A percentile compares a stretch with the other conserved stretches of the same genome.
phyloP scores from a whole-genome alignment of 768 basidiomycete genomes.

The Megacollybia marginata region DNA sequence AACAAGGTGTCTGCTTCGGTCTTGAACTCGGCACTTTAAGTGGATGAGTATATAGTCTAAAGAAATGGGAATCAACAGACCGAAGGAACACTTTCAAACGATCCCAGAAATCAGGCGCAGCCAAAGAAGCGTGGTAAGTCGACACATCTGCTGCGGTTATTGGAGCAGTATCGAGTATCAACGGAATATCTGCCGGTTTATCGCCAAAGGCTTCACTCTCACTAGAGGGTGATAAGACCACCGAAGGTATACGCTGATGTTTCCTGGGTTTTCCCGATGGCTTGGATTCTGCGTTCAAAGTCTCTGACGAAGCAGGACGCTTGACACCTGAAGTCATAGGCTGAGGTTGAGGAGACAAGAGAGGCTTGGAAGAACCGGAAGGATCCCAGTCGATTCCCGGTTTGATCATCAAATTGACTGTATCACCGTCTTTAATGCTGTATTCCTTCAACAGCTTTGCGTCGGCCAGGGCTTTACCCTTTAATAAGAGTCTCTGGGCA shows the following conservation, averaged over 20 bases:
- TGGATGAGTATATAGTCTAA: neutral
- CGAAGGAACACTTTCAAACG: conserved; percentile 57
- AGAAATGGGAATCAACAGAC: conserved; percentile 25
- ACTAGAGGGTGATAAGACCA: conserved; percentile 66
- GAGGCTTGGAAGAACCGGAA: conserved; percentile 21
- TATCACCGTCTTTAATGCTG: conserved; percentile 70
- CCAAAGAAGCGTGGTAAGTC: conserved; percentile 61
- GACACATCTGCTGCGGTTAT: conserved; percentile 41
- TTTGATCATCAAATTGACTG: conserved; percentile 83
- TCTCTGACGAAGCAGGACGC: neutral
- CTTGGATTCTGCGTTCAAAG: conserved; percentile 15
- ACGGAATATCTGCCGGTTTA: conserved; percentile 52
- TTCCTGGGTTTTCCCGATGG: conserved; percentile 25
- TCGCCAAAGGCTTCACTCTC: conserved; percentile 28
- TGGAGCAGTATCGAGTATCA: conserved; percentile 55
- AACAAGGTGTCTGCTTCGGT: conserved; percentile 54
- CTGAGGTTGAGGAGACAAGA: conserved; percentile 12
- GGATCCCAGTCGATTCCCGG: conserved; percentile 65
- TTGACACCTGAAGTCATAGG: neutral
- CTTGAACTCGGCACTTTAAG: conserved; percentile 50
- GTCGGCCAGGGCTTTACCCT: conserved; percentile 92
- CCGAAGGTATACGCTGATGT: conserved; percentile 68
- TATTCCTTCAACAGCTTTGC: conserved; percentile 88
- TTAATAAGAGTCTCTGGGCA: conserved; percentile 80
- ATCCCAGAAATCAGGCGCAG: conserved; percentile 77